phyloP scores from a whole-genome alignment of 805 yeast species.

The Ogataea degrootiae region DNA sequence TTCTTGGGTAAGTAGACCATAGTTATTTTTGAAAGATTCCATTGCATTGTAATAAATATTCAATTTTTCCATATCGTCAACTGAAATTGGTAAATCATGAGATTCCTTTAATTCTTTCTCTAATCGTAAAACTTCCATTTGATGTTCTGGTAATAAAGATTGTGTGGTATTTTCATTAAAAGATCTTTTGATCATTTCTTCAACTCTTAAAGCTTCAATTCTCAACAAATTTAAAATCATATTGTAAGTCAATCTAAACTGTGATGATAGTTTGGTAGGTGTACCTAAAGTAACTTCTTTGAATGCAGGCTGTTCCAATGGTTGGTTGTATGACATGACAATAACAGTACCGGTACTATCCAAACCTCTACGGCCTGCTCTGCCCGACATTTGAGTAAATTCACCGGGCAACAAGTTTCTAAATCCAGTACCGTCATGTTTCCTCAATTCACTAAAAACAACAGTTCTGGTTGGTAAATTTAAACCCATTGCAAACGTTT shows the following conservation, averaged over 20 bases:
- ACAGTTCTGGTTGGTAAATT: constrained; percentile 96
- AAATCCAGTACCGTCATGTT: constrained; percentile 85
- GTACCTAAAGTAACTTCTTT: constrained; percentile 82
- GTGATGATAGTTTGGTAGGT: constrained; percentile 86
- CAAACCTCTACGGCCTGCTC: constrained; percentile 98
- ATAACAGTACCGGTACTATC: constrained; percentile 94
- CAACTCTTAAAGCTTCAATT: constrained; percentile 93
- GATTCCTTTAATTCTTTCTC: constrained; percentile 37
- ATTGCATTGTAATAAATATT: constrained; percentile 41
- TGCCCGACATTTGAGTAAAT: constrained; percentile 98
- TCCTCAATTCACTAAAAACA: constrained; percentile 76
- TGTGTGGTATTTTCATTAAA: constrained; percentile 90
- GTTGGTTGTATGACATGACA: constrained; percentile 75
- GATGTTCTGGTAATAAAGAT: constrained; percentile 79
- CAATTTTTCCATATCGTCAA: constrained; percentile 36
- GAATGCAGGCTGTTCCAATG: constrained; percentile 52
- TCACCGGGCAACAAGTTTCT: constrained; percentile 90
- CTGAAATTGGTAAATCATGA: constrained; percentile 33
- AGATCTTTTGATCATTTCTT: constrained; percentile 95
- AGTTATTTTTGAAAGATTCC: constrained; percentile 40
- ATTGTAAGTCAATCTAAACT: constrained; percentile 89
- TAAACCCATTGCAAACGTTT: constrained; percentile 98
- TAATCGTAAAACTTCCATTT: constrained; percentile 54
- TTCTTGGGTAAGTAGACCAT: constrained; percentile 42
- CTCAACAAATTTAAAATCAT: constrained; percentile 90